These are phyloP conservation scores for Trichophyton verrucosum DNA, from an alignment of 2,329 filamentous ascomycete genomes.

Conservation along the genomic window DNA sequence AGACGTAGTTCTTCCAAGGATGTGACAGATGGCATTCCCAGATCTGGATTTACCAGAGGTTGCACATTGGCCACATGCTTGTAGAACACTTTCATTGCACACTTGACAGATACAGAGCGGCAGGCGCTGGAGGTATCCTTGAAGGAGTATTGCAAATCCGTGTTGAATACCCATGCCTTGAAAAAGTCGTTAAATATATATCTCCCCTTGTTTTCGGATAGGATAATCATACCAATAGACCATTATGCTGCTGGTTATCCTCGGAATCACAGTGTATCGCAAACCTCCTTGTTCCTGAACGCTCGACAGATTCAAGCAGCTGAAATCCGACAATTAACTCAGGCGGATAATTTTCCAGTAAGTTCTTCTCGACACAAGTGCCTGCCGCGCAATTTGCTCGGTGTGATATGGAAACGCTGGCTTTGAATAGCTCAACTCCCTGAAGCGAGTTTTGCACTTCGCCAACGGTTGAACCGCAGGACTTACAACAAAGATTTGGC, in stretches of 20 bases:
- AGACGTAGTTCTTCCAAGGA: conserved; percentile 40
- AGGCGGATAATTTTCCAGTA: conserved; percentile 22
- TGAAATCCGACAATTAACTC: conserved; percentile 41
- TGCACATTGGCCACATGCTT: conserved; percentile 25
- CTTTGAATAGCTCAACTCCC: conserved; percentile 38
- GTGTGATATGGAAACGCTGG: conserved; percentile 27
- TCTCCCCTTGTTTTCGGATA: not conserved
- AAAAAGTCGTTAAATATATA: not conserved
- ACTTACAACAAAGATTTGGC: conserved; percentile 18
- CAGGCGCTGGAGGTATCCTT: conserved; percentile 22
- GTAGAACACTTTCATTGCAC: conserved; percentile 49
- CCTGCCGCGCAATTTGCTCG: conserved; percentile 5
- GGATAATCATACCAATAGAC: conserved; percentile 26
- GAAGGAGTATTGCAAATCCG: conserved; percentile 45
- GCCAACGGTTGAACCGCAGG: conserved; percentile 23
- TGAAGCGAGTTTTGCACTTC: conserved; percentile 26
- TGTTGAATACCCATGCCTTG: conserved; percentile 49
- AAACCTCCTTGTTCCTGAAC: conserved; percentile 45
- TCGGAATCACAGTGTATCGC: conserved; percentile 31
- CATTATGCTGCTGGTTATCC: conserved; percentile 14
- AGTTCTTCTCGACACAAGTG: conserved; percentile 18
- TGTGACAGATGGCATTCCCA: conserved; percentile 27
- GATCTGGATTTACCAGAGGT: conserved; percentile 25
- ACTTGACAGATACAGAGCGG: conserved; percentile 20
- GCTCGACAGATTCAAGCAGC: conserved; percentile 44